Conservation (phyloP, 805 yeast genomes). For the Kregervanrija fluxuum region DNA sequence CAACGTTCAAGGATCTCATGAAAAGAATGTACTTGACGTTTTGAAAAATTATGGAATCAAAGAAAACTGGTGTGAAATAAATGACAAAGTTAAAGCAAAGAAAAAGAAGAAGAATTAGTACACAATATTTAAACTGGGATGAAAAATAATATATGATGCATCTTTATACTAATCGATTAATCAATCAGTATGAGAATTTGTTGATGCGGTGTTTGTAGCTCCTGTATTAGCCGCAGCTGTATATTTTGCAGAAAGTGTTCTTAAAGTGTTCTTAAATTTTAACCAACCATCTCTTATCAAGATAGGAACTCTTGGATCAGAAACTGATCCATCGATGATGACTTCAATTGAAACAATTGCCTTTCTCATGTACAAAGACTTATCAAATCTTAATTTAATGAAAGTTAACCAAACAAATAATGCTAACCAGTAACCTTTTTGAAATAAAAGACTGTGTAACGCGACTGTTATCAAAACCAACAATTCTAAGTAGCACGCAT, state of each 20-base stretch:
- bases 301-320: constrained; percentile 45
- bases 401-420: constrained; percentile 51
- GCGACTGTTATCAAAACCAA: too few species aligned
- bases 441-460: constrained; percentile 31
- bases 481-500: too few species aligned
- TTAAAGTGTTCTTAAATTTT: constrained; percentile 29
- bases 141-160: too few species aligned
- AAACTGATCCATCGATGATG: constrained; percentile 36
- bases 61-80: constrained; percentile 54
- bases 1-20: constrained; percentile 88
- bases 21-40: constrained; percentile 49
- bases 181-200: too few species aligned
- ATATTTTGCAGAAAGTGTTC: background rate
- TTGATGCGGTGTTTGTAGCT: too few species aligned
- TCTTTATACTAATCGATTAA: too few species aligned
- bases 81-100: constrained; percentile 52
- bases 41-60: constrained; percentile 59
- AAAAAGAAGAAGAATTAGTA: constrained; percentile 22
- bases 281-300: constrained; percentile 40
- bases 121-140: background rate
- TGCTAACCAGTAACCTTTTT: constrained; percentile 54
- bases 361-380: constrained; percentile 61
- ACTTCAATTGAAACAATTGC: constrained; percentile 7
- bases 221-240: background rate
- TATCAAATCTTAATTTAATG: constrained; percentile 71